phyloP scores from a whole-genome alignment of 2,329 filamentous ascomycete genomes.

The Dactylellina drechsleri region DNA sequence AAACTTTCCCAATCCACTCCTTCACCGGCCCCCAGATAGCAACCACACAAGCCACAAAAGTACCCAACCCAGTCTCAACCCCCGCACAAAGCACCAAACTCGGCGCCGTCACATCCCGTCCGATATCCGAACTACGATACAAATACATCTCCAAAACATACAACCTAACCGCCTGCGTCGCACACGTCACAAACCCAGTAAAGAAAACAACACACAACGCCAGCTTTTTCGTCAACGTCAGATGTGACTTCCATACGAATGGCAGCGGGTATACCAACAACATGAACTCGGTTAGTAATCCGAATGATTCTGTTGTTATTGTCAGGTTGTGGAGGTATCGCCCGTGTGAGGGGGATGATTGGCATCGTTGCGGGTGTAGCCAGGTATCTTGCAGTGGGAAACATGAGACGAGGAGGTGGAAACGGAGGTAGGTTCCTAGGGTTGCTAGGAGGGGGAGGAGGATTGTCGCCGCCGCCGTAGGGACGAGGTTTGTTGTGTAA shows the following conservation, averaged over 20 bases:
- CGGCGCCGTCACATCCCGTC: slow-evolving; percentile 40
- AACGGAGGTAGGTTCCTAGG: slow-evolving; percentile 32
- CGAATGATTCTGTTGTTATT: slow-evolving; percentile 31
- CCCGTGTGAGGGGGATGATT: slow-evolving; percentile 13
- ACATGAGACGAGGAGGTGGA: slow-evolving; percentile 40
- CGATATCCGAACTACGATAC: slow-evolving; percentile 31
- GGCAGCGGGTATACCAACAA: slow-evolving; percentile 32
- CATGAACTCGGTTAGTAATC: slow-evolving; percentile 32
- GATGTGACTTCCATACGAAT: slow-evolving; percentile 33
- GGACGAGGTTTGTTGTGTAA: slow-evolving; percentile 40
- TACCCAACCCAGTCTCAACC: slow-evolving; percentile 41
- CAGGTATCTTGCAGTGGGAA: slow-evolving; percentile 42
- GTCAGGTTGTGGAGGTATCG: slow-evolving; percentile 33
- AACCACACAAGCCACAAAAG: slow-evolving; percentile 46
- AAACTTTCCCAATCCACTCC: slow-evolving; percentile 20
- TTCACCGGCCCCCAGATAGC: slow-evolving; percentile 46
- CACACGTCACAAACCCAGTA: slow-evolving; percentile 43
- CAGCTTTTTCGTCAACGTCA: slow-evolving; percentile 27
- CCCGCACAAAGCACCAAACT: slow-evolving; percentile 49
- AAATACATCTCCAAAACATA: slow-evolving; percentile 49
- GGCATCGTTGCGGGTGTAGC: slow-evolving; percentile 32
- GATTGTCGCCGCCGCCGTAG: slow-evolving; percentile 34
- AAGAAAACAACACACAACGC: slow-evolving; percentile 38
- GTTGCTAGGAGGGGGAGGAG: slow-evolving; percentile 46
- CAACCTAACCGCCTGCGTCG: slow-evolving; percentile 44